phyloP scores from a whole-genome alignment of 139 green algal species.

The Chlamydomonas applanata region DNA sequence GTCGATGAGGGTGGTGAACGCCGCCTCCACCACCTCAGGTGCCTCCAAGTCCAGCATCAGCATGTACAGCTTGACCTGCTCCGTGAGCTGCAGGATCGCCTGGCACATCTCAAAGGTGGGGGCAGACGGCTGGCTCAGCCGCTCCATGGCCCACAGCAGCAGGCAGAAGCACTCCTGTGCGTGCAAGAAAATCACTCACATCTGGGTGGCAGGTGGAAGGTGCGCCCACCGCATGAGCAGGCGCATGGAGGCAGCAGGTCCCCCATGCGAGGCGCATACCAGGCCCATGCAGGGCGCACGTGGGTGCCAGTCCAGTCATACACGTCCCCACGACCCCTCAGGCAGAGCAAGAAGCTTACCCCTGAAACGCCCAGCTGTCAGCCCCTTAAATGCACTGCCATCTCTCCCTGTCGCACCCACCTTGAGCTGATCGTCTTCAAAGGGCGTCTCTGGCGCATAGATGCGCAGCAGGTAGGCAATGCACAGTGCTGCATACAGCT shows the following conservation, averaged over 20 bases:
- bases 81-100: slow-evolving; percentile 44
- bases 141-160: slow-evolving; percentile 45
- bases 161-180: slow-evolving; percentile 59
- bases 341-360: too few species aligned
- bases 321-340: too few species aligned
- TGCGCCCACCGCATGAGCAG: too few species aligned
- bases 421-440: slow-evolving; percentile 45
- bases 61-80: slow-evolving; percentile 57
- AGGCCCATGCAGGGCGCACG: too few species aligned
- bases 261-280: too few species aligned
- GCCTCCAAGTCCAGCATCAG: slow-evolving; percentile 59
- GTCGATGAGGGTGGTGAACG: slow-evolving; percentile 50
- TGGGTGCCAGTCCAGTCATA: too few species aligned
- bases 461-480: slow-evolving; percentile 55
- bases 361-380: too few species aligned
- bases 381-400: too few species aligned
- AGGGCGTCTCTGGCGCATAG: slow-evolving; percentile 63
- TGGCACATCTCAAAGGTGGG: slow-evolving; percentile 55
- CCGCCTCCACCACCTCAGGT: slow-evolving; percentile 37
- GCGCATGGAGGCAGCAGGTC: too few species aligned
- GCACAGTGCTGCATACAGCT: slow-evolving; percentile 48
- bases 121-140: slow-evolving; percentile 41
- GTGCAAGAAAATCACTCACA: too few species aligned
- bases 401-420: slow-evolving; percentile 1
- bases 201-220: too few species aligned